Evolutionary conservation across 805 yeast species (phyloP), one percentile per base, ranked within the genome.

Genomic region (Candida chauliodis): DNA sequence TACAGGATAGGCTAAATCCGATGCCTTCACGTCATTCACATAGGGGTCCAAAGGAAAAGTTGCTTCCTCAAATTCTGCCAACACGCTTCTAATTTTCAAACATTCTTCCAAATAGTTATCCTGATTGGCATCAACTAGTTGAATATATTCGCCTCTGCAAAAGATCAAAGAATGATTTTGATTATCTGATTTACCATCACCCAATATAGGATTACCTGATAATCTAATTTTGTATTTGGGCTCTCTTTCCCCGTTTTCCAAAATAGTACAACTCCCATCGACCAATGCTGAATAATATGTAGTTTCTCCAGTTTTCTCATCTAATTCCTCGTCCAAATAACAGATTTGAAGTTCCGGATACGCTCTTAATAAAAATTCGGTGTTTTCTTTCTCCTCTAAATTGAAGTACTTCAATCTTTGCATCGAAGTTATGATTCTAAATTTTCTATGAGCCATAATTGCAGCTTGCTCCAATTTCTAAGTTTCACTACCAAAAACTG

Each of bases 281-380:
- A 84, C 81, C 56, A 84, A 69, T 47, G 87, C 82, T 40, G 91
- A 82, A 61, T 75, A 84, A 50, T 79, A 81, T 58, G 80, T 71
- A 58, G 81, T 78, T 54, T 79, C 85, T 43, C 79, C 87, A 48
- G 82, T 83, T 53, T 76, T 83, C 49, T 78, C 64, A 46, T 87
- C 84, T 44, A 95, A 84, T 63, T 86, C 96, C 71, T 90, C 96
- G 54, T 91, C 97, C 53, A 91, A 75, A 71, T 88, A 91, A 40
- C 97, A 95, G 65, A 91, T 88, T 59, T 81, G 87, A 52, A 86
- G 68, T 52, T 83, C 89, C 17, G 95, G 95, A 56, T 85, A 84
- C 42, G 90, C 89, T 61, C 89, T 73, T 47, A 87, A 69, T 56
- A 87, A 75, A 54, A 83, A 81, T 53, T 87, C 95, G 20, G 89